A percentile compares a stretch with the other conserved stretches of the same genome.
Conservation (phyloP, 352 stramenopile species). For the Plasmopara muralis region DNA sequence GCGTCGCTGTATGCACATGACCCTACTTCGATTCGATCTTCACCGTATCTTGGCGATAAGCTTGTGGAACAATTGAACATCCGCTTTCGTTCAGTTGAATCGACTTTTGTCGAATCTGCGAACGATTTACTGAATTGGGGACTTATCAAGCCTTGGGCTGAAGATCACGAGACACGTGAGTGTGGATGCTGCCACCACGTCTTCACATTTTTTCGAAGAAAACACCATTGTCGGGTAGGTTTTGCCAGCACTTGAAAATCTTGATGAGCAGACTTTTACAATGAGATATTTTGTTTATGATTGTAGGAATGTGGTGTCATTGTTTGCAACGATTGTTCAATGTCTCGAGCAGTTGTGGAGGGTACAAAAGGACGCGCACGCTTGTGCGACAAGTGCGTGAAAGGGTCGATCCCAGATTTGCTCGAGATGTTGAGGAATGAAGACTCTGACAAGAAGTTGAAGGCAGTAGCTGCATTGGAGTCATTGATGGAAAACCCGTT, state of each 20-base stretch:
- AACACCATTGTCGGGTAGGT: slow-evolving; percentile 78
- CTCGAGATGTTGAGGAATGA: slow-evolving; percentile 53
- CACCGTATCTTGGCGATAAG: slow-evolving; percentile 78
- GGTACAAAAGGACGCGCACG: slow-evolving; percentile 68
- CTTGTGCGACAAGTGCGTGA: slow-evolving; percentile 81
- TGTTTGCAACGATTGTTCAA: slow-evolving; percentile 81
- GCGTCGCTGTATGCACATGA: slow-evolving; percentile 66
- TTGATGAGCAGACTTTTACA: slow-evolving; percentile 1
- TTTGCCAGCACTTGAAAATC: neutral
- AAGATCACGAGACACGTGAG: slow-evolving; percentile 70
- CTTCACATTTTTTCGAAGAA: slow-evolving; percentile 80
- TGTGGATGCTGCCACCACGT: slow-evolving; percentile 66
- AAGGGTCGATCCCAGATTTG: slow-evolving; percentile 66
- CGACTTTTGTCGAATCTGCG: slow-evolving; percentile 71
- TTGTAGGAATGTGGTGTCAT: slow-evolving; percentile 80
- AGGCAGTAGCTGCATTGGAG: slow-evolving; percentile 67
- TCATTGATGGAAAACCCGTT: slow-evolving; percentile 77
- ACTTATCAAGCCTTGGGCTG: slow-evolving; percentile 84
- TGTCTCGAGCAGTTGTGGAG: slow-evolving; percentile 80
- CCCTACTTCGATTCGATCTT: slow-evolving; percentile 41
- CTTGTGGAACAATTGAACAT: slow-evolving; percentile 74
- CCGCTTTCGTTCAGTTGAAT: slow-evolving; percentile 51
- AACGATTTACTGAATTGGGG: slow-evolving; percentile 84
- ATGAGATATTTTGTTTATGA: slow-evolving; percentile 1
- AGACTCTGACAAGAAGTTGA: slow-evolving; percentile 52